Base-by-base conservation (phyloP, 352 stramenopile species). In the Phytophthora meadii region DNA sequence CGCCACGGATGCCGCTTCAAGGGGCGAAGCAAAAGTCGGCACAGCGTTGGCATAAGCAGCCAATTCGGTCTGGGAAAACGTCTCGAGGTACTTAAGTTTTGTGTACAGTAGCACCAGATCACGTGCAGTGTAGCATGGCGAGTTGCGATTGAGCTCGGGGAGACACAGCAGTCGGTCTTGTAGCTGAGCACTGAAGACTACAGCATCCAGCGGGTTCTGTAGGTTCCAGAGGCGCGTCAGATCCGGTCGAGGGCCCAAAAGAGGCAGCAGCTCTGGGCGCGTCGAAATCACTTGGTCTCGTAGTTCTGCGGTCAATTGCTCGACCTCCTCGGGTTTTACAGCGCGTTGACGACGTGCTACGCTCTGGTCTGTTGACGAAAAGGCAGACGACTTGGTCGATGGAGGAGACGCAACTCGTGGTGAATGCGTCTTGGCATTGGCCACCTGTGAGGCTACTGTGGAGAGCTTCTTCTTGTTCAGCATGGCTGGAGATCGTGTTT, bases 11-110 rank as follows among this genome's bases (percentile, higher is more conserved):
- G 30, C 30, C 3, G 48, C n/a, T 30, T 62, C 45, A 27, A 44
- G 34, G 11, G 49, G 47, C 17, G 62, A 48, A 12, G 45, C 40
- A 4, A 44, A 37, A 11, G 4, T 9, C 14, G 50, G n/a, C 8
- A 24, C 53, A 6, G 45, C 48, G 19, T 72, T 81, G 22, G 80
- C 76, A 65, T 95, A 95, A 52, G 50, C 61, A 19, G 74, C 74
- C 66, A 95, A 74, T 44, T 91, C 73, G 2, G 77, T 54, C 5
- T 76, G 51, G 9, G 79, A 65, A 64, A 93, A 93, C 7, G 85
- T 92, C 68, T 87, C 85, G 12, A 95, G 69, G 68, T 95, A 95
- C 55, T 87, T 84, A 55, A 93, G 73, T 65, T 95, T 95, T 27
- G 84, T 95, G 64, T 89, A 95, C 27, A 93, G 79, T 65, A 93